These are phyloP conservation scores for Spizellomyces sp. DNA, from an alignment of 192 early-diverging fungal species.

Conservation along the genomic window DNA sequence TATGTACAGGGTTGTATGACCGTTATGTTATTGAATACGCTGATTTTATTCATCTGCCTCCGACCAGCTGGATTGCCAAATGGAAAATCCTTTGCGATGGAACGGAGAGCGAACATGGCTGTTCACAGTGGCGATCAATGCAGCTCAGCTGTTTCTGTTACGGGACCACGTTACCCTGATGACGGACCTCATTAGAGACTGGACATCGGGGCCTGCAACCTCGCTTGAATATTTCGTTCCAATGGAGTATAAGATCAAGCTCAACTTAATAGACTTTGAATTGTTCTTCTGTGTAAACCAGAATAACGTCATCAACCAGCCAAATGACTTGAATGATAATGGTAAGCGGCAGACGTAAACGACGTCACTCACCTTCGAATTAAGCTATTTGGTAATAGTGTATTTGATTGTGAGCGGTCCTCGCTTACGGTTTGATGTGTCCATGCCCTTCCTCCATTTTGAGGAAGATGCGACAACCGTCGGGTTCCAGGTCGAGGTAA, in stretches of 20 bases:
- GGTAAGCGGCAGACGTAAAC: constrained; percentile 43
- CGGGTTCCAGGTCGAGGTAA: constrained; percentile 55
- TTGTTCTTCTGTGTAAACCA: constrained; percentile 73
- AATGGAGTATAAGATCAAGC: constrained; percentile 61
- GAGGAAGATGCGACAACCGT: constrained; percentile 58
- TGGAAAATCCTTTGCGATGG: constrained; percentile 72
- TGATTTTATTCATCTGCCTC: not conserved
- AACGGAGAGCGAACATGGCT: constrained; percentile 71
- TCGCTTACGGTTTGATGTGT: constrained; percentile 37
- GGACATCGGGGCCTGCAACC: constrained; percentile 54
- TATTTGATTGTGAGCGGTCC: constrained; percentile 45
- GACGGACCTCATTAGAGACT: constrained; percentile 74
- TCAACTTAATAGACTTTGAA: constrained; percentile 50
- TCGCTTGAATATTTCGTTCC: constrained; percentile 64
- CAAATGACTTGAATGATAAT: constrained; percentile 72
- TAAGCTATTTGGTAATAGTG: not conserved
- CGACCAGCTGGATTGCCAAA: constrained; percentile 52
- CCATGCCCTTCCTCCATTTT: constrained; percentile 60
- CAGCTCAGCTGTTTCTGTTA: constrained; percentile 61
- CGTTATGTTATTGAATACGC: no score
- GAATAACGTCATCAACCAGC: constrained; percentile 75
- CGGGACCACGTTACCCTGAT: constrained; percentile 75
- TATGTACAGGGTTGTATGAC: constrained; percentile 11
- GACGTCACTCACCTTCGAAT: constrained; percentile 4
- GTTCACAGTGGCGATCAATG: constrained; percentile 51